phyloP scores from a whole-genome alignment of 768 basidiomycete genomes.

The Lyophyllum shimeji region DNA sequence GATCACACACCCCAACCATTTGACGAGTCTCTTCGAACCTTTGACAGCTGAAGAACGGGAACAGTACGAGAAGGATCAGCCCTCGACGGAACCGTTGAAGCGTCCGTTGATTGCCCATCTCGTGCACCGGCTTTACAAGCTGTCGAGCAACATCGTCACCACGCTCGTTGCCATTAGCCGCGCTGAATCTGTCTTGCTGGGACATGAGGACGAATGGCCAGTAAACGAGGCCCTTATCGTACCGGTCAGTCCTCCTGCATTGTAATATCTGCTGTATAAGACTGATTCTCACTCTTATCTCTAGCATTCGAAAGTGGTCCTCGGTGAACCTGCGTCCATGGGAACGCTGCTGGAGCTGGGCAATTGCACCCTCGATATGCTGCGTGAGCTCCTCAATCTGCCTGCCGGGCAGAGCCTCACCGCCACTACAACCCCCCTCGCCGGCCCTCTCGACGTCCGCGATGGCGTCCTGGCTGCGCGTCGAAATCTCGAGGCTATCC shows the following conservation, averaged over 20 bases:
- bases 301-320: slow-evolving; percentile 84
- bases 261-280: slow-evolving; percentile 24
- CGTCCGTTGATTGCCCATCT: slow-evolving; percentile 73
- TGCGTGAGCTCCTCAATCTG: slow-evolving; percentile 63
- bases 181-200: slow-evolving; percentile 65
- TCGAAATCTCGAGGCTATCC: slow-evolving; percentile 63
- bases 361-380: slow-evolving; percentile 72
- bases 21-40: slow-evolving; percentile 79
- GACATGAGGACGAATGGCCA: slow-evolving; percentile 72
- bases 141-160: slow-evolving; percentile 68
- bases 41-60: slow-evolving; percentile 73
- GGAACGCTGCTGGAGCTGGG: slow-evolving; percentile 88
- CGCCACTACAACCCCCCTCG: slow-evolving; percentile 25
- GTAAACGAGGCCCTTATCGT: slow-evolving; percentile 64
- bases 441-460: slow-evolving; percentile 48
- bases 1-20: slow-evolving; percentile 86
- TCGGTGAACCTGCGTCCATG: slow-evolving; percentile 79
- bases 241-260: slow-evolving; percentile 46
- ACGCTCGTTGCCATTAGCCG: slow-evolving; percentile 70
- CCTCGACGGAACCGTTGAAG: slow-evolving; percentile 60
- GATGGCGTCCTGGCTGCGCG: slow-evolving; percentile 58
- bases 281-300: slow-evolving; percentile 6
- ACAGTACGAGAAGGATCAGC: slow-evolving; percentile 65
- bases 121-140: slow-evolving; percentile 66
- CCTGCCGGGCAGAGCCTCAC: slow-evolving; percentile 58